Percentiles rank a stretch among this genome's conserved stretches.
Evolutionary conservation across 768 basidiomycete species (phyloP).

Genomic region (Auriscalpium vulgare): DNA sequence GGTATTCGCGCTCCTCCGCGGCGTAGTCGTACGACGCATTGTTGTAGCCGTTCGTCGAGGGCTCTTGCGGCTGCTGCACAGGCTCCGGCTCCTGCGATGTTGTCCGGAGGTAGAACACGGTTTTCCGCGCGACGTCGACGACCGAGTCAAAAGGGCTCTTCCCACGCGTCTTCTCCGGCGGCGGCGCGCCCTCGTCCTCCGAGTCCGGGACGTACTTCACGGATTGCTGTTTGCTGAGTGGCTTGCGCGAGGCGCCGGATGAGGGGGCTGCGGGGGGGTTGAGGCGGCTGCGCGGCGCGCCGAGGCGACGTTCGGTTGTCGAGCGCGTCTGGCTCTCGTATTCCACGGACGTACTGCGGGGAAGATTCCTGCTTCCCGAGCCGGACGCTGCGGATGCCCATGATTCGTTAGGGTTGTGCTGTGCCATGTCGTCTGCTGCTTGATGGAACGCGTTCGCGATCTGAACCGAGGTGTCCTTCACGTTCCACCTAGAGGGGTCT

Average conservation of each 20-base stretch:
- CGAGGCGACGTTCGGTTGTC: conserved; percentile 45
- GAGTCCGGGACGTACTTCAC: conserved; percentile 58
- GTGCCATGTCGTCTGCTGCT: conserved; percentile 32
- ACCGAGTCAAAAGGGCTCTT: conserved; percentile 66
- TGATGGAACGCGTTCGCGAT: conserved; percentile 75
- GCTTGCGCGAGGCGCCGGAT: conserved; percentile 25
- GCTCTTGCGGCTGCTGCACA: conserved; percentile 7
- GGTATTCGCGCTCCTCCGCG: conserved; percentile 63
- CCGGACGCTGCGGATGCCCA: conserved; percentile 52
- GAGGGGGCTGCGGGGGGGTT: conserved; percentile 20
- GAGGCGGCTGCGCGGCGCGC: conserved; percentile 45
- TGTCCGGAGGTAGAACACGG: conserved; percentile 59
- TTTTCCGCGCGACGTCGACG: conserved; percentile 48
- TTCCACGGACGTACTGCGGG: conserved; percentile 73
- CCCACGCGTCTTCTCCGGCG: conserved; percentile 34
- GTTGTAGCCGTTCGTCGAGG: conserved; percentile 9
- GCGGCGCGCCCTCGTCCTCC: conserved; percentile 41
- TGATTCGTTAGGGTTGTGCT: conserved; percentile 8
- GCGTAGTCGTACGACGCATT: conserved; percentile 62
- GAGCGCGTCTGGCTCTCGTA: conserved; percentile 62
- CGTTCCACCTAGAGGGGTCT: conserved; percentile 54
- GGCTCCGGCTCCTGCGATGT: conserved; percentile 49
- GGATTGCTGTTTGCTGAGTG: conserved; percentile 49
- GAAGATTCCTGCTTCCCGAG: conserved; percentile 38
- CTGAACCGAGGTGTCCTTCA: conserved; percentile 82